These are phyloP conservation scores for Volvox africanus DNA, from an alignment of 139 green algal species.

Conservation along the genomic window DNA sequence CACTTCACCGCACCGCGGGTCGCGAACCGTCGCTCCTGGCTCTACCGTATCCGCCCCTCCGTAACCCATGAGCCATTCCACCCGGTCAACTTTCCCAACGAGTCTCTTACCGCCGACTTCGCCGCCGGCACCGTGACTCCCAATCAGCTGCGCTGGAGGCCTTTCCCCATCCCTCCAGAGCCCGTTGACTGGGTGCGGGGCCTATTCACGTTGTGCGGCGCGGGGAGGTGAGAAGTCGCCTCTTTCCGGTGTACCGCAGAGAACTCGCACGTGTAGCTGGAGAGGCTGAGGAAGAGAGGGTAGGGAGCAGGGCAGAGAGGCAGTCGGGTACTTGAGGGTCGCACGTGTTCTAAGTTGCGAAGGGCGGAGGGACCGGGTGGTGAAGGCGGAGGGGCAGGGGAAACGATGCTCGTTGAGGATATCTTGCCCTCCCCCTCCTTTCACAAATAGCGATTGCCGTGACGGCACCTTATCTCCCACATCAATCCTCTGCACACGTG, in stretches of 20 bases:
- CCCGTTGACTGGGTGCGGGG: slow-evolving; percentile 88
- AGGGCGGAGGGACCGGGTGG: no score
- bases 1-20: slow-evolving; percentile 92
- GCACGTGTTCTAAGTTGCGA: no score
- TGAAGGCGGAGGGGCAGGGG: no score
- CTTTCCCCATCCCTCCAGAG: slow-evolving; percentile 75
- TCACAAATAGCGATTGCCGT: no score
- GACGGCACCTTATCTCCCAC: no score
- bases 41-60: slow-evolving; percentile 93
- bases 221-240: slow-evolving; percentile 72
- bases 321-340: not conserved
- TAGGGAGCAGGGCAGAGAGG: not conserved
- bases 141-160: slow-evolving; percentile 94
- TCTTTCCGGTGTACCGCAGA: no score
- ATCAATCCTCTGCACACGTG: no score
- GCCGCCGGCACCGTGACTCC: slow-evolving; percentile 76
- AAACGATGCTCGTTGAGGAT: no score
- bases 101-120: slow-evolving; percentile 80
- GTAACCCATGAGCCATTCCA: slow-evolving; percentile 87
- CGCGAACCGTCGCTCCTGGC: slow-evolving; percentile 78
- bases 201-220: slow-evolving; percentile 89
- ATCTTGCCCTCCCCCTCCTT: no score
- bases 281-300: not conserved
- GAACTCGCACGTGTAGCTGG: no score
- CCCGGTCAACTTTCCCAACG: slow-evolving; percentile 76